Evolutionary conservation across 1,284 basidiomycete genomes (phyloP).

Genomic region (Caloboletus inedulis): DNA sequence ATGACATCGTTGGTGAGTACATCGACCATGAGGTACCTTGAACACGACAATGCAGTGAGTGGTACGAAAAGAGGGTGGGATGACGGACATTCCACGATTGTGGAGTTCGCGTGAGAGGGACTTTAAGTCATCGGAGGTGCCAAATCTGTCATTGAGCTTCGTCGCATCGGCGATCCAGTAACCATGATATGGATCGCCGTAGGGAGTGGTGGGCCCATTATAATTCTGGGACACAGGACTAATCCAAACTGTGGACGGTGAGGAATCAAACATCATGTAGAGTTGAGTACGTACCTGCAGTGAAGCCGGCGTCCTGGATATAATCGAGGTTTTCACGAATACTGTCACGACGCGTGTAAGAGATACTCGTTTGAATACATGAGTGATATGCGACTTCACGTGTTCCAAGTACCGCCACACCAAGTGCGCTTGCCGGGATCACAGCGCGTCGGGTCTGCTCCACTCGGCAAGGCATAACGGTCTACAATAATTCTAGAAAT

Average conservation of each 20-base stretch:
- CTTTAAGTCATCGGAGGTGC: slow-evolving; percentile 59
- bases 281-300: slow-evolving; percentile 40
- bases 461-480: slow-evolving; percentile 54
- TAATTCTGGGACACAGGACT: slow-evolving; percentile 64
- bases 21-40: slow-evolving; percentile 66
- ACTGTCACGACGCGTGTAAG: slow-evolving; percentile 28
- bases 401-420: slow-evolving; percentile 70
- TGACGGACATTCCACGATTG: slow-evolving; percentile 55
- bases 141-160: slow-evolving; percentile 62
- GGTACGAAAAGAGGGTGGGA: slow-evolving; percentile 23
- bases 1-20: slow-evolving; percentile 73
- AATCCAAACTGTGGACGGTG: slow-evolving; percentile 47
- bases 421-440: slow-evolving; percentile 55
- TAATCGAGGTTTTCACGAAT: slow-evolving; percentile 71
- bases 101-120: slow-evolving; percentile 59
- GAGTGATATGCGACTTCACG: slow-evolving; percentile 7
- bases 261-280: neutral
- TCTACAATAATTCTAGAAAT: slow-evolving; percentile 55
- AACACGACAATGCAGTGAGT: slow-evolving; percentile 11
- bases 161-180: slow-evolving; percentile 64
- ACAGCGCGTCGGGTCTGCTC: slow-evolving; percentile 40
- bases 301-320: slow-evolving; percentile 71
- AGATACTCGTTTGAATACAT: too few species aligned
- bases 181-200: slow-evolving; percentile 63
- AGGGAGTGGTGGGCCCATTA: slow-evolving; percentile 52